These are phyloP conservation scores for Botrytis hyacinthi DNA, from an alignment of 2,329 filamentous ascomycete species.

Conservation along the genomic window DNA sequence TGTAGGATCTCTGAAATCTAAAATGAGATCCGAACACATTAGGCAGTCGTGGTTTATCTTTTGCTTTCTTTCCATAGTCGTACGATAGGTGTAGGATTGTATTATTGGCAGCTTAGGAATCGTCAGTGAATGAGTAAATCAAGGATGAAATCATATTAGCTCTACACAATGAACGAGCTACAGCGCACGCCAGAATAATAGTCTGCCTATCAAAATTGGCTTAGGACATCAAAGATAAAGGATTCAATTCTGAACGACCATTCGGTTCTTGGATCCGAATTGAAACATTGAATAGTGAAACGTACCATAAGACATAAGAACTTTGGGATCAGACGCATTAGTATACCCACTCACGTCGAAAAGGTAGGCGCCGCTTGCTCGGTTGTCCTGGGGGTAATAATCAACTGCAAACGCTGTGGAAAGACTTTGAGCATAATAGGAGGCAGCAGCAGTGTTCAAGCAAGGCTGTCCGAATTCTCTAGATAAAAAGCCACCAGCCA, in stretches of 20 bases:
- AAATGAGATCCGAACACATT: not conserved
- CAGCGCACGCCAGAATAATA: not conserved
- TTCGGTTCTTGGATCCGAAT: not conserved
- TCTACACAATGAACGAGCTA: not conserved
- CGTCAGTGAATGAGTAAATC: not conserved
- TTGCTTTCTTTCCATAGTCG: not conserved
- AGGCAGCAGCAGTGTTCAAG: slow-evolving; percentile 16
- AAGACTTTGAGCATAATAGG: slow-evolving; percentile 12
- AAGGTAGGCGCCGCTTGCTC: not conserved
- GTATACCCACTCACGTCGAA: not conserved
- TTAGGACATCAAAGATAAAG: not conserved
- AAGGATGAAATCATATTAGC: not conserved
- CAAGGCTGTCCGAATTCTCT: slow-evolving; percentile 26
- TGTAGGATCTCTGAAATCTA: not conserved
- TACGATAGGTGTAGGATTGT: not conserved
- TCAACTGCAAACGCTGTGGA: not conserved
- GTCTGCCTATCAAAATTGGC: not conserved
- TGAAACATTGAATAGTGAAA: not conserved
- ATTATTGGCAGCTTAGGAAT: not conserved
- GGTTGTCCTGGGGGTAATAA: not conserved
- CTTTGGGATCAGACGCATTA: not conserved
- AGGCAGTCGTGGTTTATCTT: not conserved
- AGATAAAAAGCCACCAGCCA: slow-evolving; percentile 29
- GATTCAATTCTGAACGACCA: not conserved
- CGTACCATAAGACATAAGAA: not conserved